Percentiles rank a stretch among this genome's conserved stretches.
These are phyloP conservation scores for Solioccasus polychromus DNA, from an alignment of 768 basidiomycete species.

Conservation along the genomic window DNA sequence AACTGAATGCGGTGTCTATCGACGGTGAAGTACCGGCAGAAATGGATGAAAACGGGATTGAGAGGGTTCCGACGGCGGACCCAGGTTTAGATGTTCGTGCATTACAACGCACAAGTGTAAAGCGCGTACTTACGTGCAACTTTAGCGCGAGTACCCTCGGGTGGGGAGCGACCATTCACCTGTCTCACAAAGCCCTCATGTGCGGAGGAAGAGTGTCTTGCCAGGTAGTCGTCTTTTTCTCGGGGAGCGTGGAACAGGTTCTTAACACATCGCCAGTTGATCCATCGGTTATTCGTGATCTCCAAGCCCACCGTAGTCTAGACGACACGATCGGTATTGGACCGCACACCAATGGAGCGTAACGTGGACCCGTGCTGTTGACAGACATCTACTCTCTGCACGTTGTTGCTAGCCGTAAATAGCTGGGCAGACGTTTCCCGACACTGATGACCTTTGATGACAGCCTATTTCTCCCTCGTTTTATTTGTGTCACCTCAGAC, in stretches of 20 bases:
- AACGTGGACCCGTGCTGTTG: slow-evolving; percentile 10
- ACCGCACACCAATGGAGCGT: slow-evolving; percentile 30
- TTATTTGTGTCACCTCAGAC: slow-evolving; percentile 17
- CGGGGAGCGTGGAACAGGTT: slow-evolving; percentile 1
- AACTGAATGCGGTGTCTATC: slow-evolving; percentile 80
- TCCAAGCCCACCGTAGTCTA: slow-evolving; percentile 83
- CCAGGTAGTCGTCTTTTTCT: slow-evolving; percentile 54
- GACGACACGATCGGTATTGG: slow-evolving; percentile 48
- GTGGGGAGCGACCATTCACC: slow-evolving; percentile 60
- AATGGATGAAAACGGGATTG: slow-evolving; percentile 77
- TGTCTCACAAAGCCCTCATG: slow-evolving; percentile 66
- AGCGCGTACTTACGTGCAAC: slow-evolving; percentile 17
- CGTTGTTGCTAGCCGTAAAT: slow-evolving; percentile 25
- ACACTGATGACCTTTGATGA: slow-evolving; percentile 32
- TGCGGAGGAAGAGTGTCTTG: slow-evolving; percentile 91
- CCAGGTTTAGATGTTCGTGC: slow-evolving; percentile 79
- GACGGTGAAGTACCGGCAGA: slow-evolving; percentile 63
- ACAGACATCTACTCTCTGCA: slow-evolving; percentile 15
- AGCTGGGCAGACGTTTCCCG: slow-evolving; percentile 11
- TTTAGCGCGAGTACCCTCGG: slow-evolving; percentile 66
- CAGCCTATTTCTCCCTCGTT: slow-evolving; percentile 18
- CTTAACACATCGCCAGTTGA: slow-evolving; percentile 56
- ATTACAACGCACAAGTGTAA: slow-evolving; percentile 13
- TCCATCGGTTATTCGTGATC: slow-evolving; percentile 81
- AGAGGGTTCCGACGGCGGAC: slow-evolving; percentile 90